Evolutionary conservation across 2,329 filamentous ascomycete species (phyloP).

Genomic region (Rhytidhysteron rufulum): DNA sequence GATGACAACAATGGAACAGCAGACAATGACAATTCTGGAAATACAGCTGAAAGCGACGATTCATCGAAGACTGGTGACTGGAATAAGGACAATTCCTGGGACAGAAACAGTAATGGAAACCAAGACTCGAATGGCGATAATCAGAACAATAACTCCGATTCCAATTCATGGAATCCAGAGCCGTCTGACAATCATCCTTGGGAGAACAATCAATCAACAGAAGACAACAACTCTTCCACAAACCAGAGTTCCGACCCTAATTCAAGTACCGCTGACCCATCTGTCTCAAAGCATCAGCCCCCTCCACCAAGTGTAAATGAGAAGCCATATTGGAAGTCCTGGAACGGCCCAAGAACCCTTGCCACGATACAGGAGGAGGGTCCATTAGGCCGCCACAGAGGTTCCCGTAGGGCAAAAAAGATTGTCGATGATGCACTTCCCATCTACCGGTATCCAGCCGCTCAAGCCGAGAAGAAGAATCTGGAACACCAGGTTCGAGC

Average conservation of each 20-base stretch:
- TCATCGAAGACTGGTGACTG: background rate
- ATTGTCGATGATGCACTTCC: constrained; percentile 19
- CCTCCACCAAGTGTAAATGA: too few relatives aligned
- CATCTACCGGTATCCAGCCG: constrained; percentile 15
- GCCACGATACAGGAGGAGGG: too few relatives aligned
- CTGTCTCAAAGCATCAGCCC: too few relatives aligned
- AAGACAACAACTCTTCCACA: too few relatives aligned
- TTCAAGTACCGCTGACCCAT: too few relatives aligned
- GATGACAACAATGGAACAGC: background rate
- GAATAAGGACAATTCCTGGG: background rate
- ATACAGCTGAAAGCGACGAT: background rate
- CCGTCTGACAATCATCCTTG: too few relatives aligned
- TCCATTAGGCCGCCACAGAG: too few relatives aligned
- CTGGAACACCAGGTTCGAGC: constrained; percentile 29
- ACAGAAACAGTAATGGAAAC: background rate
- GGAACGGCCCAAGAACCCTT: too few relatives aligned
- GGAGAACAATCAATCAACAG: too few relatives aligned
- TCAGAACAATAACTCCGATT: background rate
- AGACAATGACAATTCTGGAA: background rate
- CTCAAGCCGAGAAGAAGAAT: constrained; percentile 10
- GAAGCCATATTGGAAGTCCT: too few relatives aligned
- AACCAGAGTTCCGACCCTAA: too few relatives aligned
- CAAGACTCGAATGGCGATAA: background rate
- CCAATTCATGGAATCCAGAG: background rate
- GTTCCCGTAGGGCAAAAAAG: too few relatives aligned